Base-by-base conservation (phyloP, 2,329 filamentous ascomycete genomes). In the Truncatella angustata region DNA sequence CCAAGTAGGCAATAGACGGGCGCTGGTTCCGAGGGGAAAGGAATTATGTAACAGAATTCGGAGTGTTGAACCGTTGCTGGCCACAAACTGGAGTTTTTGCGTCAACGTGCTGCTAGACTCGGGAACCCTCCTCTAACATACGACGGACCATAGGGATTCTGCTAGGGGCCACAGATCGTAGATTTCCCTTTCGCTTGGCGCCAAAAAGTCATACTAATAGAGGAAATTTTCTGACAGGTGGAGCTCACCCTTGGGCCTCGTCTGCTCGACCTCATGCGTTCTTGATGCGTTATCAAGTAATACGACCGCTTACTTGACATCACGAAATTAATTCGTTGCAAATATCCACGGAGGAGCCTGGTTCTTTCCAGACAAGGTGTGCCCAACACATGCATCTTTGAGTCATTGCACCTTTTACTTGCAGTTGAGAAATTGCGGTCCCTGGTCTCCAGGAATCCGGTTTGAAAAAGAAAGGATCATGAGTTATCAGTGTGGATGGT, bases 281-380 rank as follows among this genome's bases (percentile, higher is more conserved):
- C 23, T 26, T 44, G 21, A 21, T 44, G 24, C 34, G 34, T 36
- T 49, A 24, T 49, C 45, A 49, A 26, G 45, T 49, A 49, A 49
- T 49, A 49, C 12, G 21, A 37, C 28, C 11, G n/a, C 14, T 35
- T 36, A n/a, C 9, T 24, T 36, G 45, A 49, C 45, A 49, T 34
- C 45, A 49, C 45, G 34, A 49, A 49, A 49, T 10, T 20, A 24
- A 12, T 36, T 39, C 11, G 18, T 32, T 26, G 14, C 11, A 44
- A 3, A n/a, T 26, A 44, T 24, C 40, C 40, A 44, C 40, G 28
- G 23, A 21, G 18, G 36, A 16, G 11, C n/a, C 18, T 18, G 36
- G 20, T 14, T 20, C 18, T 40, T 16, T 11, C 21, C n/a, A n/a
- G n/a, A 26, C 20, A 18, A 9, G 21, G 18, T 10, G 40, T 23